A percentile compares a stretch with the other conserved stretches of the same genome.
Conservation (phyloP, 306 rosid genomes). For the Cucumis melo region DNA sequence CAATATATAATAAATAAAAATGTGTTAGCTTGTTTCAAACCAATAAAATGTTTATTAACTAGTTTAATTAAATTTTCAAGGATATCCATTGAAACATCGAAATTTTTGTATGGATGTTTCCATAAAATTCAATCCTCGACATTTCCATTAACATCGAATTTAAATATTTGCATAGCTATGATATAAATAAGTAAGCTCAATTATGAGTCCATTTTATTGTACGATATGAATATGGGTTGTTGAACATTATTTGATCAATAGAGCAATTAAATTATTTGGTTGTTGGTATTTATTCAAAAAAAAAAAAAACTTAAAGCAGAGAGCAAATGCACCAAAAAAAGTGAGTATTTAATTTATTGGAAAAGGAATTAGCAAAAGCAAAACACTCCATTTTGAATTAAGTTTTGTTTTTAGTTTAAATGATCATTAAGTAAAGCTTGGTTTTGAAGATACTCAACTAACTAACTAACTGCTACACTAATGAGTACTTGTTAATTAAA, state of each 20-base stretch:
- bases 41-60: no score
- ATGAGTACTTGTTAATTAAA: no score
- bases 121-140: no score
- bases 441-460: constrained; percentile 3
- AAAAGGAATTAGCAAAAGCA: background rate
- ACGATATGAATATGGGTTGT: background rate
- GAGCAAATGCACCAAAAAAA: background rate
- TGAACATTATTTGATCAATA: background rate
- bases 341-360: background rate
- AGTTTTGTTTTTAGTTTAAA: background rate
- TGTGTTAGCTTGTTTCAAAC: no score
- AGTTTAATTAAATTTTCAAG: no score
- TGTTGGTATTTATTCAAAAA: no score
- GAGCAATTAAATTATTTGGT: background rate
- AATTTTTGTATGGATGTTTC: no score
- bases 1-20: no score
- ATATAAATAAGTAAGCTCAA: no score
- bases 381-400: background rate
- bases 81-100: no score
- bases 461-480: background rate
- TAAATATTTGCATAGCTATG: no score
- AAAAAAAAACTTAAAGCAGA: background rate
- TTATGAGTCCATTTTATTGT: background rate
- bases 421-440: background rate
- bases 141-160: no score